These are phyloP conservation scores for Excoecaria agallocha DNA, from an alignment of 345 rosid genomes.

Conservation along the genomic window DNA sequence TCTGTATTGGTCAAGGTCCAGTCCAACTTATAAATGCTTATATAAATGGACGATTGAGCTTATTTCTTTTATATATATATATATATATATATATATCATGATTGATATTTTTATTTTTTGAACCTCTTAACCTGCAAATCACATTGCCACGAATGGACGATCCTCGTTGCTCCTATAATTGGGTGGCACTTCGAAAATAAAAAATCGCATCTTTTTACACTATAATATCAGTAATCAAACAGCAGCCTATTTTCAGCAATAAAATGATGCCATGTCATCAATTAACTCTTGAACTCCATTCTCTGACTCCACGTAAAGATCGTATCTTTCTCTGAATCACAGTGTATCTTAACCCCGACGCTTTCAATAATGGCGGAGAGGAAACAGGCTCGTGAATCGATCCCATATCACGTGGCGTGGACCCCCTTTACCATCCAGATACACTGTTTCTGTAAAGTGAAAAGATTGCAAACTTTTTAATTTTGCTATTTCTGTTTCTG, in stretches of 20 bases:
- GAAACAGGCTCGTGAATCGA: conserved; percentile 7
- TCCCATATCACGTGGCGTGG: neutral
- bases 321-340: neutral
- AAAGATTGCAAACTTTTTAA: neutral
- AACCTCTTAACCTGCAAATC: neutral
- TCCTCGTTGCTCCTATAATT: no score
- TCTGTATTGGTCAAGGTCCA: no score
- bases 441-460: neutral
- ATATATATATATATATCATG: no score
- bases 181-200: neutral
- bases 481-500: neutral
- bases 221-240: no score
- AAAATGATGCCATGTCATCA: neutral
- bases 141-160: neutral
- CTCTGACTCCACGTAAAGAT: neutral
- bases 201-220: neutral
- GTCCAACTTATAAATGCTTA: no score
- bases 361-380: neutral
- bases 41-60: no score
- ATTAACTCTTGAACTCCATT: neutral
- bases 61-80: no score
- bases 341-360: neutral
- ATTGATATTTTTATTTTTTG: no score
- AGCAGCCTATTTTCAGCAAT: no score
- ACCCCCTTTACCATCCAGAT: neutral